Conservation (phyloP, 1,284 basidiomycete species). For the Cutaneotrichosporon sp. region DNA sequence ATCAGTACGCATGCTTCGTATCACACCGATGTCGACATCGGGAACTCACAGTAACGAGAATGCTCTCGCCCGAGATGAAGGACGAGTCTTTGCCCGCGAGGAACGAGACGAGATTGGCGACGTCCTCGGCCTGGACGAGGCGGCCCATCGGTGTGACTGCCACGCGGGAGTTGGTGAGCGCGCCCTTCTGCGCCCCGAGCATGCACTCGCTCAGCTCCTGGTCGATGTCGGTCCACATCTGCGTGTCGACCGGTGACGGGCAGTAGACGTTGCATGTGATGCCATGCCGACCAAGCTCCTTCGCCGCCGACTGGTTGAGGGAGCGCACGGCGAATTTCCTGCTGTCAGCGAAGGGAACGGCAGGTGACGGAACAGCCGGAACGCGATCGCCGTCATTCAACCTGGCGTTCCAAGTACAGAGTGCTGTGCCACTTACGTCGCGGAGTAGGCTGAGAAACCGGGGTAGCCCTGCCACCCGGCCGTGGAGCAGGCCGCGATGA, state of each 20-base stretch:
- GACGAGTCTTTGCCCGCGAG: conserved; percentile 17
- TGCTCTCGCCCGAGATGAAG: conserved; percentile 18
- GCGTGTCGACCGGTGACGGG: conserved; percentile 50
- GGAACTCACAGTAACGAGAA: conserved; percentile 16
- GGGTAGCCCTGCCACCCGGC: conserved; percentile 8
- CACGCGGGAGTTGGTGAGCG: background rate
- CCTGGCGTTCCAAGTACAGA: too few species aligned
- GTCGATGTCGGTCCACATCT: conserved; percentile 40
- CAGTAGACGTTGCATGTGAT: conserved; percentile 57
- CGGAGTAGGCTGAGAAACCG: conserved; percentile 34
- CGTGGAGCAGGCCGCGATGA: conserved; percentile 36
- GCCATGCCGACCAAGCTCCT: conserved; percentile 49
- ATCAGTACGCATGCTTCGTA: too few species aligned
- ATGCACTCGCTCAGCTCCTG: conserved; percentile 5
- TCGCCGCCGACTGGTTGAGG: conserved; percentile 47
- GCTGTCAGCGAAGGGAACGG: conserved; percentile 21
- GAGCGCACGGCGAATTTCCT: conserved; percentile 52
- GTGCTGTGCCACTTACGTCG: background rate
- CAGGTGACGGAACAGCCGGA: too few species aligned
- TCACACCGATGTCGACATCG: too few species aligned
- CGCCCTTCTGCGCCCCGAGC: conserved; percentile 5
- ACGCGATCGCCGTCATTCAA: too few species aligned
- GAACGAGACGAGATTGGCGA: conserved; percentile 20
- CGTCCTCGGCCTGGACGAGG: conserved; percentile 14
- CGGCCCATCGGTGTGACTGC: conserved; percentile 11